Conservation (phyloP, 768 basidiomycete genomes). For the Sporobolomyces phaffii region DNA sequence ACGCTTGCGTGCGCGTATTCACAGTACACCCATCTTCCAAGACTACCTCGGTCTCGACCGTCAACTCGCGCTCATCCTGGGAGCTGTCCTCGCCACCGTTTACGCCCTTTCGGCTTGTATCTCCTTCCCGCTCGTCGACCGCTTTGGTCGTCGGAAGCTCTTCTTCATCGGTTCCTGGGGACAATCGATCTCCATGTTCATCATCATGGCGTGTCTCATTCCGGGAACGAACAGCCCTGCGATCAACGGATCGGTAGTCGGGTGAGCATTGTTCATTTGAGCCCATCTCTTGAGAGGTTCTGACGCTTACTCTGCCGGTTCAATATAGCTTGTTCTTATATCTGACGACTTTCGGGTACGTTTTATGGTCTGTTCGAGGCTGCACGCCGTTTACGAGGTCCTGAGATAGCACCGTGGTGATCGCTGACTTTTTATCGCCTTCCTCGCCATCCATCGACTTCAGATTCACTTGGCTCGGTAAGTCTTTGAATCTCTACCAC, state of each 20-base stretch:
- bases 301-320: no score
- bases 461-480: constrained; percentile 44
- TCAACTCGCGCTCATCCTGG: constrained; percentile 47
- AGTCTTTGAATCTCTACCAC: background rate
- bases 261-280: no score
- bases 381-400: no score
- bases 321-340: constrained; percentile 49
- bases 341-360: constrained; percentile 37
- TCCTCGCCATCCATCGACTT: no score
- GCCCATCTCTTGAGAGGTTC: background rate
- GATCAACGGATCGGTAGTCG: constrained; percentile 49
- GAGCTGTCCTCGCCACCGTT: constrained; percentile 48
- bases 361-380: no score
- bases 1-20: no score
- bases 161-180: constrained; percentile 51
- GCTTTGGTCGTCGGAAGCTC: constrained; percentile 50
- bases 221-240: constrained; percentile 34
- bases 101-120: constrained; percentile 46
- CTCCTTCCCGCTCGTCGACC: constrained; percentile 48
- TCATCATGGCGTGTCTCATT: constrained; percentile 44
- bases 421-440: no score
- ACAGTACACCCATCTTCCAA: constrained; percentile 47
- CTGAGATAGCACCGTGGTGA: no score
- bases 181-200: constrained; percentile 49
- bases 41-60: constrained; percentile 46